These are phyloP conservation scores for Agrocybe chaxingu DNA, from an alignment of 768 basidiomycete genomes.

Conservation along the genomic window DNA sequence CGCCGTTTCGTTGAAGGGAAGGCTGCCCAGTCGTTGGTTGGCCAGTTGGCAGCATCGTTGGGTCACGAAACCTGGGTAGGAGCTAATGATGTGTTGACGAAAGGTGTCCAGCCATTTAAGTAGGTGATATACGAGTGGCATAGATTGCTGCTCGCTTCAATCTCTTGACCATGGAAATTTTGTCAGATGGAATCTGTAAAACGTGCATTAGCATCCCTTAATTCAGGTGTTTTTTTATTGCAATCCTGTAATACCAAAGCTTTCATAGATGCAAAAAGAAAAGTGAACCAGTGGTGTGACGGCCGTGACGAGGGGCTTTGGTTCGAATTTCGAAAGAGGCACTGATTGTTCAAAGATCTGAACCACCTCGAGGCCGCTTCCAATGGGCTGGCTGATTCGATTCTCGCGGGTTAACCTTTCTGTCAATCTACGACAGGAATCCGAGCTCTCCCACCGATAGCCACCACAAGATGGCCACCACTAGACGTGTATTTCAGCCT, in stretches of 20 bases:
- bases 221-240: too few relatives aligned
- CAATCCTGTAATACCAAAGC: too few relatives aligned
- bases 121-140: neutral
- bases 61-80: slow-evolving; percentile 17
- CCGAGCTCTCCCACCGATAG: neutral
- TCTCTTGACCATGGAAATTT: too few relatives aligned
- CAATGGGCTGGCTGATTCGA: slow-evolving; percentile 3
- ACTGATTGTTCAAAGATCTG: too few relatives aligned
- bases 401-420: neutral
- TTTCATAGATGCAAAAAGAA: too few relatives aligned
- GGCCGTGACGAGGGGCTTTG: too few relatives aligned
- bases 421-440: neutral
- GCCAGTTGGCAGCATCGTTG: slow-evolving; percentile 23
- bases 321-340: too few relatives aligned
- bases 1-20: slow-evolving; percentile 44
- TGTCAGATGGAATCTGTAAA: too few relatives aligned
- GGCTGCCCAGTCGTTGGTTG: slow-evolving; percentile 29
- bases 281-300: too few relatives aligned
- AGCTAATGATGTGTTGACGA: slow-evolving; percentile 3
- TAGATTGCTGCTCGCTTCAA: too few relatives aligned
- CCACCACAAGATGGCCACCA: neutral
- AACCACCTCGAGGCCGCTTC: slow-evolving; percentile 12
- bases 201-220: too few relatives aligned
- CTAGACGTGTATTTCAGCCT: slow-evolving; percentile 5
- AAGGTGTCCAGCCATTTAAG: slow-evolving; percentile 9